A percentile compares a stretch with the other conserved stretches of the same genome.
Evolutionary conservation across 768 basidiomycete genomes (phyloP).

Genomic region (Rhizopogon vulgaris): DNA sequence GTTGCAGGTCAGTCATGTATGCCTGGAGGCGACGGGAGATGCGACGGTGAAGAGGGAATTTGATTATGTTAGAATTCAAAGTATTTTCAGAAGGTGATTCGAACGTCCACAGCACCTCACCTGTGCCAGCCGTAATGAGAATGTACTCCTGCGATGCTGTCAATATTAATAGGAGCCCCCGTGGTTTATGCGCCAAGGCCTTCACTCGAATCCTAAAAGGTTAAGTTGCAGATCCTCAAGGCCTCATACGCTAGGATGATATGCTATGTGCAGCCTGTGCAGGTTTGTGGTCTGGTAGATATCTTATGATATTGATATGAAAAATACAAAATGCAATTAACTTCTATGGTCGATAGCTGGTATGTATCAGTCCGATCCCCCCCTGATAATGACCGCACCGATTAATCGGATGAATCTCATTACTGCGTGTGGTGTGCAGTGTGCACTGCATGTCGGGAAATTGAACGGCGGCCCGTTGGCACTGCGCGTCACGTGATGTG

Average conservation of each 20-base stretch:
- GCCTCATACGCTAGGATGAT: neutral
- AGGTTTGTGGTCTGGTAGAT: neutral
- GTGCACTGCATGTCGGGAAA: no score
- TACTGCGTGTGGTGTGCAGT: no score
- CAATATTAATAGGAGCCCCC: neutral
- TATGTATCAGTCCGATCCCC: no score
- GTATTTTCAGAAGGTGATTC: neutral
- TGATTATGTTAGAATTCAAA: neutral
- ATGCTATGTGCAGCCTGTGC: neutral
- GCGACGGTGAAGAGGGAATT: neutral
- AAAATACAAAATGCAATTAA: neutral
- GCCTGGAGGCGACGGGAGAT: neutral
- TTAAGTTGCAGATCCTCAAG: no score
- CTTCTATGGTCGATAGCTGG: neutral
- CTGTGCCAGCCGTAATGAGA: slow-evolving; percentile 16
- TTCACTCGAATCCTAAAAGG: neutral
- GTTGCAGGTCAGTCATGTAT: neutral
- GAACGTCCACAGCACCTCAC: slow-evolving; percentile 4
- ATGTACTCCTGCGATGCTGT: neutral
- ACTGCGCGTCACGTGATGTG: neutral
- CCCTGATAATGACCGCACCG: no score
- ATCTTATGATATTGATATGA: neutral
- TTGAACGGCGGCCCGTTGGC: no score
- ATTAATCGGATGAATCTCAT: no score
- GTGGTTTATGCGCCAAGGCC: neutral